Percentiles rank a stretch among this genome's conserved stretches.
phyloP scores from a whole-genome alignment of 805 yeast genomes.

The Candida krabiensis region DNA sequence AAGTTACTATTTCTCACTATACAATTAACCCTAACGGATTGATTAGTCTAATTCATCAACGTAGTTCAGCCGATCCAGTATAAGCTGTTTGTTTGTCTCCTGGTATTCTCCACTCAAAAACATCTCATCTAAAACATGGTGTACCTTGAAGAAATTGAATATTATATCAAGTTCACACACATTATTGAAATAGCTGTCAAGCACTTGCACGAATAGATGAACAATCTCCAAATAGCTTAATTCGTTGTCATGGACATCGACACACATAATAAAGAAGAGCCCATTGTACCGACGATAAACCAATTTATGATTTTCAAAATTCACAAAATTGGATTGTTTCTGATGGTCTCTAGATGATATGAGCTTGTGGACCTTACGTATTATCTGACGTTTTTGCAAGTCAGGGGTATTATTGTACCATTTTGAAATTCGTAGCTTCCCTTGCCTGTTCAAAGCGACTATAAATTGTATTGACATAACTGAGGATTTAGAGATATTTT shows the following conservation, averaged over 20 bases:
- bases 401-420: slow-evolving; percentile 54
- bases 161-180: slow-evolving; percentile 94
- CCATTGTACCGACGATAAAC: slow-evolving; percentile 93
- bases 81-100: slow-evolving; percentile 71
- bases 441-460: slow-evolving; percentile 86
- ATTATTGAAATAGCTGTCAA: slow-evolving; percentile 82
- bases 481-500: not conserved
- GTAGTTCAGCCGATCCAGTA: slow-evolving; percentile 63
- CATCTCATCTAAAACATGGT: slow-evolving; percentile 81
- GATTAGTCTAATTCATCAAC: slow-evolving; percentile 60
- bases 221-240: slow-evolving; percentile 78
- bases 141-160: slow-evolving; percentile 85
- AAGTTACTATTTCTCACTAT: no score
- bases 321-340: slow-evolving; percentile 51
- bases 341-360: slow-evolving; percentile 83
- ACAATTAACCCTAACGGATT: not conserved
- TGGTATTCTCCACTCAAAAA: slow-evolving; percentile 89
- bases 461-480: slow-evolving; percentile 78
- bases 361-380: slow-evolving; percentile 71
- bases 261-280: slow-evolving; percentile 78
- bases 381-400: slow-evolving; percentile 45
- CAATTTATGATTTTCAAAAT: slow-evolving; percentile 60
- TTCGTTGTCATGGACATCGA: slow-evolving; percentile 80
- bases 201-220: slow-evolving; percentile 83
- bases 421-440: slow-evolving; percentile 82